Evolutionary conservation across 83 land plant genomes (phyloP), one percentile per base, ranked within the genome.

Genomic region (Larix sibirica): DNA sequence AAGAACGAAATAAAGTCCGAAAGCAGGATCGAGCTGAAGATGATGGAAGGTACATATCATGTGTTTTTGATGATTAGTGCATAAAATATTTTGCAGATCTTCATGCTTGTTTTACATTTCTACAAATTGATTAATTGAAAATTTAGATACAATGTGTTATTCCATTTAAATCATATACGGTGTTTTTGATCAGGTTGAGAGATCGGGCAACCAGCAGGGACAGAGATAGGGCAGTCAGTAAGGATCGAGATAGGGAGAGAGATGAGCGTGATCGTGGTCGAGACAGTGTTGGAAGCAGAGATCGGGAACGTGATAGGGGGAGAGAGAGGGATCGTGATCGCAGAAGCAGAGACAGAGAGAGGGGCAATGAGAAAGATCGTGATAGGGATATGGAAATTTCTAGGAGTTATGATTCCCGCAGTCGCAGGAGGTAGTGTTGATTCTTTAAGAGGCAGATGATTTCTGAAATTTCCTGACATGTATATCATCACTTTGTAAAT

Each of bases 281-380:
- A 64, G 95, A 94, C 7, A 85, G 88, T 36, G 86, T 66, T 68
- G 73, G 73, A 68, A 68, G 73, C 73, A 68, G 73, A 68, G 73
- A 68, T 21, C 80, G 83, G 79, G 83, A 79, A 4, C 38, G 85
- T 21, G 85, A 84, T 10, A 81, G 85, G 20, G 59, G 31, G 10
- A 85, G 88, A 54, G 87, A 71, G 3, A 85, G 97, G 80, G 95
- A 90, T 65, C 81, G 84, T 88, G 94, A 91, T 79, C 87, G 87
- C 20, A 79, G 81, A 66, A 90, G 90, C 78, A 85, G 97, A 77
- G 91, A 92, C 20, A 85, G 91, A 62, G 96, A 89, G 59, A 86
- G 87, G 77, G 89, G 82, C 4, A 68, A 81, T 13, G 60, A 54
- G 24, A 58, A 59, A 36, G 66, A 79, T 42, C 65, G 21, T 85